A percentile compares a stretch with the other conserved stretches of the same genome.
Conservation (phyloP, 2,329 filamentous ascomycete genomes). For the Neonectria ditissima region DNA sequence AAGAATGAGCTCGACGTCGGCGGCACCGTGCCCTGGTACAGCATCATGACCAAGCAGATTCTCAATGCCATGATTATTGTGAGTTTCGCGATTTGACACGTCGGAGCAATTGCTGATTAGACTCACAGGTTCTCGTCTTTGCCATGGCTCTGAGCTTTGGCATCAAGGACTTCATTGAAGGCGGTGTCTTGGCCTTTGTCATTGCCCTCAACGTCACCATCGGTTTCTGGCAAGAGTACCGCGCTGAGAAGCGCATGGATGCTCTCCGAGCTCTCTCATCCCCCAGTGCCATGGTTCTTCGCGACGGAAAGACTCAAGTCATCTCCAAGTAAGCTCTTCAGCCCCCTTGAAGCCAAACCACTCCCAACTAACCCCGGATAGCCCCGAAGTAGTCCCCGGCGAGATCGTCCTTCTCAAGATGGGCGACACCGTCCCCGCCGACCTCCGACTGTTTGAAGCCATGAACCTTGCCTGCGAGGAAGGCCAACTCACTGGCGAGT, state of each 20-base stretch:
- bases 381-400: constrained; percentile 75
- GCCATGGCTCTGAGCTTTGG: constrained; percentile 80
- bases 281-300: constrained; percentile 71
- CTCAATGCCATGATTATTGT: constrained; percentile 83
- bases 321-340: constrained; percentile 64
- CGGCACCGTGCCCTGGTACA: constrained; percentile 75
- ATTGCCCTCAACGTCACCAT: constrained; percentile 77
- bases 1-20: constrained; percentile 78
- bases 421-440: constrained; percentile 81
- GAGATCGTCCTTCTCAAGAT: constrained; percentile 76
- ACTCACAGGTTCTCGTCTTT: constrained; percentile 75
- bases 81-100: constrained; percentile 44
- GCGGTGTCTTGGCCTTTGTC: constrained; percentile 74
- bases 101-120: constrained; percentile 16
- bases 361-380: constrained; percentile 45
- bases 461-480: constrained; percentile 87
- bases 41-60: constrained; percentile 78
- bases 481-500: constrained; percentile 81
- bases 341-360: too few species aligned
- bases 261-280: constrained; percentile 71
- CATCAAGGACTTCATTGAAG: constrained; percentile 75
- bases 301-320: constrained; percentile 68
- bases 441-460: constrained; percentile 75
- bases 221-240: constrained; percentile 74
- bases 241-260: constrained; percentile 76